Percentiles rank a stretch among this genome's conserved stretches.
These are phyloP conservation scores for Trichoderma hamatum DNA, from an alignment of 2,329 filamentous ascomycete species.

Conservation along the genomic window DNA sequence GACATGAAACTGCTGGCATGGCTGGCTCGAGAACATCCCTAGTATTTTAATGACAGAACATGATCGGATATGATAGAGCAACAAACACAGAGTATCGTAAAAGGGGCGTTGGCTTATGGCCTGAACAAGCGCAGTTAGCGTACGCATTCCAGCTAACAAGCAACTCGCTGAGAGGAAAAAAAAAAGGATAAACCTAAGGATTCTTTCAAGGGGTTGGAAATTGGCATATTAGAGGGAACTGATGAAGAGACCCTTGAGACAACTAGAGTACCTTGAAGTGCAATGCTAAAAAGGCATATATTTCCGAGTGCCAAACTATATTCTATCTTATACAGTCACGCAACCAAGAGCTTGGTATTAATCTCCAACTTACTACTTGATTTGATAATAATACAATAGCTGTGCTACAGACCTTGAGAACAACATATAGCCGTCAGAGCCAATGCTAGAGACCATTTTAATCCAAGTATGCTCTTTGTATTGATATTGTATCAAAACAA, in stretches of 20 bases:
- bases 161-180: not conserved
- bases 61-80: not conserved
- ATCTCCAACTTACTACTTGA: not conserved
- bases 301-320: not conserved
- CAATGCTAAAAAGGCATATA: not conserved
- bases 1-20: not conserved
- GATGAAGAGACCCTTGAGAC: not conserved
- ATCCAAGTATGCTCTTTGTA: constrained; percentile 25
- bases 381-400: constrained; percentile 23
- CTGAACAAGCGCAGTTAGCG: not conserved
- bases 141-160: not conserved
- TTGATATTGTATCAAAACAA: constrained; percentile 26
- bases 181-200: not conserved
- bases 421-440: constrained; percentile 16
- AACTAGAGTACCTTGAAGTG: not conserved
- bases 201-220: not conserved
- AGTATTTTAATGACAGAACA: not conserved
- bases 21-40: not conserved
- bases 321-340: not conserved
- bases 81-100: not conserved
- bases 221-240: not conserved
- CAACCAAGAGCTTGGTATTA: not conserved
- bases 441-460: constrained; percentile 16
- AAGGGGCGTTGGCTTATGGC: not conserved
- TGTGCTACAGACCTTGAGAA: constrained; percentile 17